A percentile compares a stretch with the other conserved stretches of the same genome.
Conservation (phyloP, 495 filamentous ascomycete genomes). For the Trypethelium eluteriae region DNA sequence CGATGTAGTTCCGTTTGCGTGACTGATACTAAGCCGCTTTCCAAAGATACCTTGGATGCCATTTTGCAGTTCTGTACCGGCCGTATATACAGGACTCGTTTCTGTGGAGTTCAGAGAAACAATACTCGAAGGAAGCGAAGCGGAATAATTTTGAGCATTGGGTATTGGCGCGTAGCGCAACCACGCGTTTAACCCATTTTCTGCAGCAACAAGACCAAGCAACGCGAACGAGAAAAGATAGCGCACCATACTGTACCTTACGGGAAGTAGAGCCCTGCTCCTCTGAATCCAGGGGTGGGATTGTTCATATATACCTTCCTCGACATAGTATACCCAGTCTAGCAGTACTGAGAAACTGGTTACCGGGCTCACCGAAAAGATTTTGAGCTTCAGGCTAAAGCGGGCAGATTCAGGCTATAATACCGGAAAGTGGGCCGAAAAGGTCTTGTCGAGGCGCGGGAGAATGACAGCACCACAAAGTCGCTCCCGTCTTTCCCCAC, state of each 20-base stretch:
- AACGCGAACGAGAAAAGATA: constrained; percentile 27
- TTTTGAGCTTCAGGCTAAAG: constrained; percentile 8
- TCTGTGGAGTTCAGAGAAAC: constrained; percentile 47
- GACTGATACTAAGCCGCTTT: constrained; percentile 35
- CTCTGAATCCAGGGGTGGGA: neutral
- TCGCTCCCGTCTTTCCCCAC: neutral
- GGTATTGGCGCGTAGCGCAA: constrained; percentile 55
- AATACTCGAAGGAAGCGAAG: constrained; percentile 43
- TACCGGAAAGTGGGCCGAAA: neutral
- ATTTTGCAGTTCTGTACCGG: constrained; percentile 51
- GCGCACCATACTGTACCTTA: constrained; percentile 8
- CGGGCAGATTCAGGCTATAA: constrained; percentile 5
- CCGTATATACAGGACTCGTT: constrained; percentile 49
- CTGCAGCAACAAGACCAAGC: constrained; percentile 39
- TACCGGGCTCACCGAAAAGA: neutral
- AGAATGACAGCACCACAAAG: too few species aligned
- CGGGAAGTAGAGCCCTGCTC: neutral
- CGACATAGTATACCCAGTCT: neutral
- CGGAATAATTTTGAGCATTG: constrained; percentile 33
- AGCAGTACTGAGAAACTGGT: neutral
- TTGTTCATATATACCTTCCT: constrained; percentile 9
- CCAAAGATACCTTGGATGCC: constrained; percentile 51
- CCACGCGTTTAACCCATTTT: constrained; percentile 57
- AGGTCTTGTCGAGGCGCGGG: neutral
- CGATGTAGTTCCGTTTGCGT: constrained; percentile 25